Evolutionary conservation across 2,329 filamentous ascomycete genomes (phyloP), one percentile per base, ranked within the genome.

Genomic region (Neurospora crassa): DNA sequence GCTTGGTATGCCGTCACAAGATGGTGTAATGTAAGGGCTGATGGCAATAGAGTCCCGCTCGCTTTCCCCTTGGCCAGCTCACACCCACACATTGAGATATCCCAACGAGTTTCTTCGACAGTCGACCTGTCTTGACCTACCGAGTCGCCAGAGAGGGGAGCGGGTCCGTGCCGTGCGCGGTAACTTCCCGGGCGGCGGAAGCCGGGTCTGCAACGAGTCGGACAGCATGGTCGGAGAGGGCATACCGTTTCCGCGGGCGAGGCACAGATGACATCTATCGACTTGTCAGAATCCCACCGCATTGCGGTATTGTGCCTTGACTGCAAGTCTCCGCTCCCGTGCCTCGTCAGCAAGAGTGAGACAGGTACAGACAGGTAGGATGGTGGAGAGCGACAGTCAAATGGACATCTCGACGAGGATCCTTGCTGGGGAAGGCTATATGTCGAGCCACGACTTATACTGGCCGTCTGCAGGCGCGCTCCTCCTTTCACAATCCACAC

Each of bases 1-100:
- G 40, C 43, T 40, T 68, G 67, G 24, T 45, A 24, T 43, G 24
- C 8, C 5, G 34, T 75, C 71, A 76, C 70, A 71, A 71, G 74
- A 70, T 74, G 70, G 74, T 71, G 74, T 71, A 40, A 69, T 71
- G 74, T 70, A 40, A 69, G 41, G 67, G 68, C 70, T 74, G 72
- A 75, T 74, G 74, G 72, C 74, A 76, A 76, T 76, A 47, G 72
- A 71, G 70, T 69, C 73, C 74, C 74, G 71, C 74, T 72, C 69
- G 71, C 68, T 20, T 59, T 72, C 69, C 74, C 20, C 11, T 70
- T 70, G 69, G 11, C 40, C 73, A 41, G 69, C 67, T 68, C 70
- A 71, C 43, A 71, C 47, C 47, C 53, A 63, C 53, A 34, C 24
- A 72, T 69, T 69, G 67, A 68, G 69, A 71, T 41, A 63, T 37